Evolutionary conservation across 768 basidiomycete species (phyloP), one percentile per base, ranked within the genome.

Genomic region (Tricholoma terreum): DNA sequence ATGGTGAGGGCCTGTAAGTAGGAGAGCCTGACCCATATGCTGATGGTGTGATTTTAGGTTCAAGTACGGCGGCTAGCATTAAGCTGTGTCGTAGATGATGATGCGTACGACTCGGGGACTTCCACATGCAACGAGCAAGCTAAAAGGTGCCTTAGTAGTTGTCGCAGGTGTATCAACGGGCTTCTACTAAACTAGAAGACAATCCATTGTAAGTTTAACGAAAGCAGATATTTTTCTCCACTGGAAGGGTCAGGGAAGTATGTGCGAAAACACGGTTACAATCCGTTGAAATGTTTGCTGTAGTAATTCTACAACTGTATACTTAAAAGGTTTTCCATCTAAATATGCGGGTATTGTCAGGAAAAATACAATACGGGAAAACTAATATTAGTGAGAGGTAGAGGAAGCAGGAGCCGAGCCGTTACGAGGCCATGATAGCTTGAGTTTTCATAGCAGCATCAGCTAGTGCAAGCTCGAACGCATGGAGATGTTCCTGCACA

Each of bases 391-490:
- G 46, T 31, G 27, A 59, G 60, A 68, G 54, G 54, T 45, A 56
- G 54, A 58, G 53, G 46, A 50, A 40, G 12, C n/a, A 53, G 45
- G 6, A 27, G 15, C 52, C 40, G 31, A 31, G 21, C 31, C 31
- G 71, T 75, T 76, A 87, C 57, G 84, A 81, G 11, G 89, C 87
- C 86, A 92, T 89, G 58, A 94, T 93, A 35, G 87, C 86, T 67
- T 85, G 84, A 1, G 90, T 90, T 75, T 89, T 92, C 58, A 76
- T 63, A 42, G 83, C 85, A 31, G 91, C 92, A 48, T 92, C 90
- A 38, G 75, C 78, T 35, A 94, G 71, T 22, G 86, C 89, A 54
- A 72, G 76, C 67, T 89, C 85, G 64, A 93, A 94, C 21, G 88
- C 91, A 50, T 74, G 78, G 62, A 93, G 66, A 64, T 93, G 89